Conservation (phyloP, 331 rosid genomes). For the Telfairia occidentalis region DNA sequence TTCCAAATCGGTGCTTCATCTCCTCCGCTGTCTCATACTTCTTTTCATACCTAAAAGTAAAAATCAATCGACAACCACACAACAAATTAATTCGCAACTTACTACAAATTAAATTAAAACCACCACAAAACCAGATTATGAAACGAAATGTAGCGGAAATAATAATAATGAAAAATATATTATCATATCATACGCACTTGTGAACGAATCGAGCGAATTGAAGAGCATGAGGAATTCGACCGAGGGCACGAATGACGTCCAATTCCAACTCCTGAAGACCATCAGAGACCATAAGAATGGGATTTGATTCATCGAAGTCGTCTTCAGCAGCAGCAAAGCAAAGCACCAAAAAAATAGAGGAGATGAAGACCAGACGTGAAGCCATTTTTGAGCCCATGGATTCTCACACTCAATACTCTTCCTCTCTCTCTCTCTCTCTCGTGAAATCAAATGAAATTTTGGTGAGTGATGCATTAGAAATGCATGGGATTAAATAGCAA, state of each 20-base stretch:
- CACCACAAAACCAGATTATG: neutral
- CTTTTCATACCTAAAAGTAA: conserved; percentile 34
- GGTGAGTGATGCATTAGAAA: too few species aligned
- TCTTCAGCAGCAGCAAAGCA: conserved; percentile 28
- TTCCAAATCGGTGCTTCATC: conserved; percentile 46
- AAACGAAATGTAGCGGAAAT: too few species aligned
- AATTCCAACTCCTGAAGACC: conserved; percentile 31
- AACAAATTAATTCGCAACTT: too few species aligned
- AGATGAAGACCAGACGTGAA: conserved; percentile 14
- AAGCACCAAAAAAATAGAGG: conserved; percentile 18
- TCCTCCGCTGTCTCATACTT: conserved; percentile 46
- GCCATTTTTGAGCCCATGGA: neutral
- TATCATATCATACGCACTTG: conserved; percentile 10
- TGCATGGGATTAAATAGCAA: too few species aligned
- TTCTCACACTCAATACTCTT: neutral
- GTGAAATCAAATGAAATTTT: neutral
- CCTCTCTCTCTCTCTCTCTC: too few species aligned
- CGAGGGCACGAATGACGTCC: conserved; percentile 40
- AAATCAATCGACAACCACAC: too few species aligned
- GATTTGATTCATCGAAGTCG: conserved; percentile 57
- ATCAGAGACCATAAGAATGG: conserved; percentile 45
- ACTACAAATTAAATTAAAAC: too few species aligned
- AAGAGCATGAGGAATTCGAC: conserved; percentile 34
- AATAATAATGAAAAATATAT: too few species aligned
- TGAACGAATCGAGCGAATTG: conserved; percentile 66